A percentile compares a stretch with the other conserved stretches of the same genome.
Evolutionary conservation across 148 eudicot species (phyloP).

Genomic region (Silene conica): DNA sequence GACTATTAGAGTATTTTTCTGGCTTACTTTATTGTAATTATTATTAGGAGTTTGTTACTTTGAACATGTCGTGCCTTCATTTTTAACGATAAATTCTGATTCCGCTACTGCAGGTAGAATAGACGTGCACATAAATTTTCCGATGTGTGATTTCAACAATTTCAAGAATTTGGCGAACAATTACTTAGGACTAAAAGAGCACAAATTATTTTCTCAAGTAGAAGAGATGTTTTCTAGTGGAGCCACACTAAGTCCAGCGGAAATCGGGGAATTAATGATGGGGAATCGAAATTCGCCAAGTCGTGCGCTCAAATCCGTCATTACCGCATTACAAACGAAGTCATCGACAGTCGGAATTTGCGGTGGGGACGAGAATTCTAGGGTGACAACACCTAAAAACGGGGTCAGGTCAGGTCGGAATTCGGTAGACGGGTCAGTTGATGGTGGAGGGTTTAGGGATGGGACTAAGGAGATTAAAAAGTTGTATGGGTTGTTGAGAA

Average conservation of each 20-base stretch:
- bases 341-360: neutral
- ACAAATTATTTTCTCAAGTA: constrained; percentile 75
- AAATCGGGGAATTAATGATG: constrained; percentile 80
- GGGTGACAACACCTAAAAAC: constrained; percentile 22
- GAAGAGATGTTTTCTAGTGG: constrained; percentile 69
- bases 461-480: constrained; percentile 62
- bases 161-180: constrained; percentile 65
- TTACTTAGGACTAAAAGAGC: constrained; percentile 72
- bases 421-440: constrained; percentile 27
- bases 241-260: constrained; percentile 68
- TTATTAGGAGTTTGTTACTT: too few species aligned
- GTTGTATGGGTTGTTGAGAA: constrained; percentile 61
- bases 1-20: too few species aligned
- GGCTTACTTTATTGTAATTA: too few species aligned
- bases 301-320: constrained; percentile 77
- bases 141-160: constrained; percentile 62
- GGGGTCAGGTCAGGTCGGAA: constrained; percentile 24
- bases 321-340: constrained; percentile 54
- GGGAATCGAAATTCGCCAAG: constrained; percentile 75
- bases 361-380: constrained; percentile 20
- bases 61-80: too few species aligned
- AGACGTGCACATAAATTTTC: constrained; percentile 80
- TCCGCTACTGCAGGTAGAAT: constrained; percentile 35
- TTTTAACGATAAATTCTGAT: too few species aligned
- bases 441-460: constrained; percentile 39